A percentile compares a stretch with the other conserved stretches of the same genome.
phyloP scores from a whole-genome alignment of 768 basidiomycete species.

The Pleurotus salmoneostramineus region DNA sequence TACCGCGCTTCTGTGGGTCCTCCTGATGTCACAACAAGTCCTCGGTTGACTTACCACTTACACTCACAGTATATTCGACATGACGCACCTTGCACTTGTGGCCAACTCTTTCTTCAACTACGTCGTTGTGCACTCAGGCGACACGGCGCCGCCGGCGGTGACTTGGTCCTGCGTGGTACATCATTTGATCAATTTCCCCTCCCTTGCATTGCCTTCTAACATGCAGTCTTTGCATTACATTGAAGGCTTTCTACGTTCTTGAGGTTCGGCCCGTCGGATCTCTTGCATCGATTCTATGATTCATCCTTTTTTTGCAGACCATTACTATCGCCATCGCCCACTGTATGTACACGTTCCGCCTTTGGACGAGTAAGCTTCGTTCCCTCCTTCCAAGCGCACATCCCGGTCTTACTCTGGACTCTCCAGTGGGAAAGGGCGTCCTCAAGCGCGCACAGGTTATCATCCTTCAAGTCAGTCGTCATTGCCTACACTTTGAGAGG shows the following conservation, averaged over 20 bases:
- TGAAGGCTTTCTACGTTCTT: background rate
- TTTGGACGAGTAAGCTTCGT: background rate
- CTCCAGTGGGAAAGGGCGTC: background rate
- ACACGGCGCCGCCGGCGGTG: background rate
- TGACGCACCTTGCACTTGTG: background rate
- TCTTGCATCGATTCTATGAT: background rate
- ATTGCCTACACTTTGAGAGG: background rate
- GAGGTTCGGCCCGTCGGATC: background rate
- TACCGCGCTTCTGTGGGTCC: background rate
- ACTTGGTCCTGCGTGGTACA: constrained; percentile 3
- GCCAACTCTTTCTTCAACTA: constrained; percentile 4
- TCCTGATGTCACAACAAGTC: background rate
- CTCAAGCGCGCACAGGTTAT: background rate
- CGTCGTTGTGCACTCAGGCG: background rate
- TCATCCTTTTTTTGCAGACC: background rate
- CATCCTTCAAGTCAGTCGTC: background rate
- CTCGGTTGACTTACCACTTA: background rate
- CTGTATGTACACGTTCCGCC: constrained; percentile 1
- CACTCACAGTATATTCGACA: background rate
- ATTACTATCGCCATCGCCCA: constrained; percentile 3
- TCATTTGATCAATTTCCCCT: background rate
- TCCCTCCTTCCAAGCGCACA: background rate
- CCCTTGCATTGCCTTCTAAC: background rate
- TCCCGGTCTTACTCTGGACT: background rate
- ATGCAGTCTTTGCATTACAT: background rate